Conservation (phyloP, 768 basidiomycete genomes). For the Agaricus subrufescens region DNA sequence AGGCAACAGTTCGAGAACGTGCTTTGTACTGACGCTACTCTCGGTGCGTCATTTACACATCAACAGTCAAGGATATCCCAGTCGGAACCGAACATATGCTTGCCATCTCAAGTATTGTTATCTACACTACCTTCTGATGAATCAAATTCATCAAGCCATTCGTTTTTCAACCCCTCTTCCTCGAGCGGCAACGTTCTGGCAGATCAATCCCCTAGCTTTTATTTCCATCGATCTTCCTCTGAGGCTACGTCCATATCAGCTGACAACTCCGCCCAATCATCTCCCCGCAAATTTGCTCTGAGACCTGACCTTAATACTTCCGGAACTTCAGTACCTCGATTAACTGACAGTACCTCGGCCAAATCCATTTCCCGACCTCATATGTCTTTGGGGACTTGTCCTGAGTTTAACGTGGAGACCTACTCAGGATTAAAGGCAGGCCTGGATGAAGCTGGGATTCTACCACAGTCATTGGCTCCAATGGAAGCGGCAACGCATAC, state of each 20-base stretch:
- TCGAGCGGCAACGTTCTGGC: slow-evolving; percentile 9
- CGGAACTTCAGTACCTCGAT: neutral
- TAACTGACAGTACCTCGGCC: neutral
- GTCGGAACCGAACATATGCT: neutral
- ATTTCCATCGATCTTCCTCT: slow-evolving; percentile 20
- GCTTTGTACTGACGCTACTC: slow-evolving; percentile 10
- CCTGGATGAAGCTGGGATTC: neutral
- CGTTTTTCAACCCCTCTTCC: neutral
- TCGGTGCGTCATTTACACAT: neutral
- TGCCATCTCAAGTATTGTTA: neutral
- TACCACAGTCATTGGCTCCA: neutral
- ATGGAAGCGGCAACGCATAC: neutral
- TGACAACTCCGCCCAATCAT: neutral
- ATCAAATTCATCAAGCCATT: slow-evolving; percentile 16
- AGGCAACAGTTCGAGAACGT: slow-evolving; percentile 37
- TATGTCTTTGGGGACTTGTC: neutral
- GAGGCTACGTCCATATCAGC: slow-evolving; percentile 15
- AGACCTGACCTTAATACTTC: neutral
- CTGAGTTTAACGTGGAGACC: neutral
- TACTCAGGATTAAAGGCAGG: neutral
- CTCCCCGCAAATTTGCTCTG: neutral
- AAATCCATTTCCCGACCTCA: neutral
- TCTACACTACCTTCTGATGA: slow-evolving; percentile 13
- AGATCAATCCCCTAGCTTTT: slow-evolving; percentile 12
- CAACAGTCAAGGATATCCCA: neutral